Base-by-base conservation (phyloP, 1,284 basidiomycete species). In the Erythrobasidium hasegawianum region DNA sequence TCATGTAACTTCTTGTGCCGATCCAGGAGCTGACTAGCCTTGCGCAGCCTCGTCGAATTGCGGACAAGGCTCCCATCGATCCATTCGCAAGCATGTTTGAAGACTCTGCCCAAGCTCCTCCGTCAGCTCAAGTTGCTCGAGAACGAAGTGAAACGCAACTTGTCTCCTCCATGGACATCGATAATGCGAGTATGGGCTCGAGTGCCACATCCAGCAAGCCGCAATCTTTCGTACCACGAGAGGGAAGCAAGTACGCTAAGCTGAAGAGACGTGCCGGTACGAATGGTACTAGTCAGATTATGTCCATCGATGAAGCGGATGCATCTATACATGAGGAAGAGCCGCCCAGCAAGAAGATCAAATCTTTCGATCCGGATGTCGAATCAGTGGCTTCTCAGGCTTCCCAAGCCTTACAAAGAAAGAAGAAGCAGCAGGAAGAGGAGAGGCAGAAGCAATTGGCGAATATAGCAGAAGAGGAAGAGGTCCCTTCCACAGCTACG, bases 321-420 rank as follows among this genome's bases (percentile, higher is more conserved):
- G 1, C 26, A 33, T 20, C 27, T 22, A 43, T 47, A 11, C 20
- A 64, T 43, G 26, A 11, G 40, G 61, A 57, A 7, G 54, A 57
- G 29, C 50, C 41, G 22, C 54, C 61, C 1, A 38, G 7, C 10
- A 64, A 57, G 55, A 57, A 57, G 27, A 27, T 64, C 55, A 64
- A 64, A 38, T 64, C 61, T 11, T 64, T 64, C 45, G 61, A 64
- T 29, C 61, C 61, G n/a, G 52, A 57, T 50, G 45, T 64, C 40
- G 43, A 47, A 20, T 57, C 54, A 10, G 54, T 41, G 1, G 49
- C 55, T 20, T 64, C 61, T 2, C 61, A 64, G 22, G 43, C 39
- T 20, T 47, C 43, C 4, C 43, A 47, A 24, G 26, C 53, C 5
- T 26, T 41, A 5, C 41, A 33, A 16, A 20, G 39, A 5, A 57